Evolutionary conservation across 768 basidiomycete genomes (phyloP).

Genomic region (Epithele typhae): DNA sequence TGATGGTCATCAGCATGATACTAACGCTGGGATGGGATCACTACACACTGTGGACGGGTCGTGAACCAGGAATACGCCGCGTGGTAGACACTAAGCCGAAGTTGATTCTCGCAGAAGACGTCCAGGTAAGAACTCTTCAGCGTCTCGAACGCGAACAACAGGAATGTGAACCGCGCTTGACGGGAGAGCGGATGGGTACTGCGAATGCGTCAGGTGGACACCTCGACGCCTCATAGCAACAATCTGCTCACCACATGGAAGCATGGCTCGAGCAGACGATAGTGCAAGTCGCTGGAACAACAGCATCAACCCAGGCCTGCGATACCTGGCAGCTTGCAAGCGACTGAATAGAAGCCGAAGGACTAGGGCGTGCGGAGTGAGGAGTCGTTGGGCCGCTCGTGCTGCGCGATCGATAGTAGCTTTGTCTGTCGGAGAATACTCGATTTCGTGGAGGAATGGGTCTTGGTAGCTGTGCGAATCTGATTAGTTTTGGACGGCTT

Average conservation of each 20-base stretch:
- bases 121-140: conserved; percentile 87
- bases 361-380: conserved; percentile 80
- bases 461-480: conserved; percentile 69
- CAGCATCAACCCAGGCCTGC: conserved; percentile 77
- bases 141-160: conserved; percentile 91
- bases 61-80: conserved; percentile 91
- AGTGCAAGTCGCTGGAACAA: conserved; percentile 82
- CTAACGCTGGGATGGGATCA: not conserved
- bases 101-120: conserved; percentile 66
- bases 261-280: conserved; percentile 71
- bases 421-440: conserved; percentile 89
- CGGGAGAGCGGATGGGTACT: conserved; percentile 92
- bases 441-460: conserved; percentile 82
- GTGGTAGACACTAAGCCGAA: conserved; percentile 73
- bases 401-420: conserved; percentile 71
- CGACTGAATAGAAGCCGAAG: conserved; percentile 88
- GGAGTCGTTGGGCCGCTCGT: conserved; percentile 63
- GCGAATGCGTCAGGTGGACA: conserved; percentile 1
- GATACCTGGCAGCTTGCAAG: conserved; percentile 90
- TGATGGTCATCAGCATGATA: not conserved
- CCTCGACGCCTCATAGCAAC: no score
- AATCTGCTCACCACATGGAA: conserved; percentile 60
- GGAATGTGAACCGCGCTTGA: conserved; percentile 84
- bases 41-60: conserved; percentile 90
- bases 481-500: not conserved